Evolutionary conservation across 1,139 yeast genomes (phyloP).

Genomic region (Saccharomycopsis crataegensis): DNA sequence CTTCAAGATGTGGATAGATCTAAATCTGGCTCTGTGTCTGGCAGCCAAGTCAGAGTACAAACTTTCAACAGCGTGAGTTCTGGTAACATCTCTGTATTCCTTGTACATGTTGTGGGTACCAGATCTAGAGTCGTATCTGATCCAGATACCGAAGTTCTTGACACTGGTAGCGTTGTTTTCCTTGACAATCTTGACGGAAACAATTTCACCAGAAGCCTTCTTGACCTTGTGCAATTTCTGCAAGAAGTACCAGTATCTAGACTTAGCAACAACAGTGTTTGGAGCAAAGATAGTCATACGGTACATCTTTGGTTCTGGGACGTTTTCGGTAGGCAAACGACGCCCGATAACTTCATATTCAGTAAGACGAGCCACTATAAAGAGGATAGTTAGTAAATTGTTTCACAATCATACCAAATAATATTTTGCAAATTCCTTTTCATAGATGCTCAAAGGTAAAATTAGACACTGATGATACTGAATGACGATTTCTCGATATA

Average conservation of each 20-base stretch:
- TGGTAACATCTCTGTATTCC: constrained; percentile 99
- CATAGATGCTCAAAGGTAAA: neutral
- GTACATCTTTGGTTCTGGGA: constrained; percentile 99
- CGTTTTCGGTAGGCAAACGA: constrained; percentile 98
- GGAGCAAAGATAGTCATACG: constrained; percentile 99
- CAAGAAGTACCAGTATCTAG: constrained; percentile 99
- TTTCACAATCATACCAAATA: too few relatives aligned
- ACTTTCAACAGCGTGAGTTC: constrained; percentile 98
- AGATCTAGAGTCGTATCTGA: constrained; percentile 99
- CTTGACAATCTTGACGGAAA: constrained; percentile 81
- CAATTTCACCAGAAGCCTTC: constrained; percentile 99
- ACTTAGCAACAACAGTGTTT: constrained; percentile 98
- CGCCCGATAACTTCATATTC: constrained; percentile 99
- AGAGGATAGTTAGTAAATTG: constrained; percentile 22
- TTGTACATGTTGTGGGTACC: constrained; percentile 99
- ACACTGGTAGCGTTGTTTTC: constrained; percentile 99
- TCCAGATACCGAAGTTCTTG: constrained; percentile 99
- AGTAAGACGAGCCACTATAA: constrained; percentile 80
- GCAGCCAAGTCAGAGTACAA: constrained; percentile 99
- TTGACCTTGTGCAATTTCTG: constrained; percentile 99
- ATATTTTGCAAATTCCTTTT: neutral
- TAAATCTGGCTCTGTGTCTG: constrained; percentile 99
- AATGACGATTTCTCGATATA: neutral
- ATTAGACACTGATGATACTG: neutral
- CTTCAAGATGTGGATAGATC: constrained; percentile 97